phyloP scores from a whole-genome alignment of 1,139 yeast species.

The Geotrichum aggregatum region DNA sequence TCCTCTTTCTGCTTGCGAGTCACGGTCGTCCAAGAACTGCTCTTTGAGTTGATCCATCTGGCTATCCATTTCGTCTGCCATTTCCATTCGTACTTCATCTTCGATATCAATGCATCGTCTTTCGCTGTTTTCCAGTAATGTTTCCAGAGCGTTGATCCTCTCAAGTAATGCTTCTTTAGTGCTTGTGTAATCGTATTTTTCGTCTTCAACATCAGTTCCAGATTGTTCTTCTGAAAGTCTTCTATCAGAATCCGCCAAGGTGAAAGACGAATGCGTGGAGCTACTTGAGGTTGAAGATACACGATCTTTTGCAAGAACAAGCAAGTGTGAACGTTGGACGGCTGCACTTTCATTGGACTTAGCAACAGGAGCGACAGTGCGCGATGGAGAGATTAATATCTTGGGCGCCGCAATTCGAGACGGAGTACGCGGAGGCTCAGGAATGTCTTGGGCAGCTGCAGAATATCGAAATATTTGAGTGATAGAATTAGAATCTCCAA shows the following conservation, averaged over 20 bases:
- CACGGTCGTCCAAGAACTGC: slow-evolving; percentile 29
- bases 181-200: neutral
- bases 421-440: slow-evolving; percentile 27
- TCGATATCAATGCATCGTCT: slow-evolving; percentile 32
- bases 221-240: slow-evolving; percentile 6
- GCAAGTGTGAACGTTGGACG: neutral
- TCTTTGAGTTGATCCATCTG: slow-evolving; percentile 34
- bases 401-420: neutral
- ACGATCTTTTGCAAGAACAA: neutral
- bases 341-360: neutral
- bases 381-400: neutral
- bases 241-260: slow-evolving; percentile 1
- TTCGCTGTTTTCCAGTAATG: slow-evolving; percentile 27
- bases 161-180: slow-evolving; percentile 16
- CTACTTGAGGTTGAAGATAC: slow-evolving; percentile 3
- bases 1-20: slow-evolving; percentile 24
- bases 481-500: slow-evolving; percentile 56
- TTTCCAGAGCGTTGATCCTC: slow-evolving; percentile 29
- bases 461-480: slow-evolving; percentile 46
- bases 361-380: neutral
- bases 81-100: slow-evolving; percentile 35
- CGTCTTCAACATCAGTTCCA: slow-evolving; percentile 12
- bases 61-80: slow-evolving; percentile 36
- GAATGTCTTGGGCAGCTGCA: slow-evolving; percentile 38
- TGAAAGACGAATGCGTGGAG: slow-evolving; percentile 18